Evolutionary conservation across 768 basidiomycete genomes (phyloP), one percentile per base, ranked within the genome.

Genomic region (Mycena crocata): DNA sequence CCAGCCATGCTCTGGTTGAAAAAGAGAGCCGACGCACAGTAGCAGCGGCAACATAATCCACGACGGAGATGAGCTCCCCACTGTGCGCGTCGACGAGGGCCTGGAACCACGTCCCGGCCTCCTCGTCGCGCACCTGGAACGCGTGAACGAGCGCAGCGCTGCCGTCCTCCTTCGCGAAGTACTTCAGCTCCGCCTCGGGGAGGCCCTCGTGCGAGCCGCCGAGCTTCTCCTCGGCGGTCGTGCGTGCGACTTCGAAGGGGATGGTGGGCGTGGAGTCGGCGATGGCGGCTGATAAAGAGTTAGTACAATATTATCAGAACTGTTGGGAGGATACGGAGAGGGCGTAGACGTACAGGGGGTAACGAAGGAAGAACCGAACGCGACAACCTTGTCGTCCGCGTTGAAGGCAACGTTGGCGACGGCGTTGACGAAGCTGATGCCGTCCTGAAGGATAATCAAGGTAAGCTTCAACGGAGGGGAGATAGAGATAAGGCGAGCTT

Each of bases 81-180:
- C 77, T 72, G 54, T 80, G 78, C 24, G 81, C 84, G 57, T 85
- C 84, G 64, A 86, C 80, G 63, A 82, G 83, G 5, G 83, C 84
- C 72, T 85, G 82, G 71, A 78, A 80, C 82, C 83, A 85, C 37
- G 79, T 77, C 58, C 83, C 64, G 28, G 69, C 55, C 9, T 61
- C 48, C 34, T 63, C 44, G 62, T 70, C 67, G 28, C 56, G 64
- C 24, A 72, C 62, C 32, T 72, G 71, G 26, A 72, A 57, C 13
- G 69, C 68, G 69, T 81, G 76, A 17, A 79, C 74, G 32, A 81
- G 76, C 40, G 62, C 75, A 40, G 72, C 68, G n/a, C 68, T 65
- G 28, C 71, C 74, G 65, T 79, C 77, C 5, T 76, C 71, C 70
- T 73, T 75, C 35, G 71, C 72, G 44, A 79, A 66, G 68, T 73